Evolutionary conservation across 441 rosid genomes (phyloP).

Genomic region (Erodium texanum): DNA sequence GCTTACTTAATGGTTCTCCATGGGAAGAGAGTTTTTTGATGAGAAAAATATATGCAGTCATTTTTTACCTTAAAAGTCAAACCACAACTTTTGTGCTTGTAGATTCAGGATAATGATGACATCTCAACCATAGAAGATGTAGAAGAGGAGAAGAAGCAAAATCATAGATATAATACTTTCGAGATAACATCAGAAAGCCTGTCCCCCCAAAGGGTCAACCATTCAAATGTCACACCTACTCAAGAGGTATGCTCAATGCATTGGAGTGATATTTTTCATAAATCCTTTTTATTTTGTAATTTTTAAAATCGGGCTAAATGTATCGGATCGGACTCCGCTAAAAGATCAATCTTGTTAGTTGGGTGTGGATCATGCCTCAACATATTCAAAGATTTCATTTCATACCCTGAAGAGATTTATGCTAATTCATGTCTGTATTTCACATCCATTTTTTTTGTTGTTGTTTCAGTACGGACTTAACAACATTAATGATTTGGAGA

Average conservation of each 20-base stretch:
- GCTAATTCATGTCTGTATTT: slow-evolving; percentile 17
- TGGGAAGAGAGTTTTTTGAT: not conserved
- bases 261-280: slow-evolving; percentile 16
- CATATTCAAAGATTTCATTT: no score
- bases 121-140: slow-evolving; percentile 42
- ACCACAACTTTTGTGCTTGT: slow-evolving; percentile 24
- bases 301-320: not conserved
- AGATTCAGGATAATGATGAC: slow-evolving; percentile 68
- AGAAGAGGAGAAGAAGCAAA: slow-evolving; percentile 36
- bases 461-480: slow-evolving; percentile 56
- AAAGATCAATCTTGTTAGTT: no score
- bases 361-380: no score
- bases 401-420: not conserved
- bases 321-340: no score
- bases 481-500: slow-evolving; percentile 64
- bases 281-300: slow-evolving; percentile 1
- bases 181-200: no score
- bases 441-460: slow-evolving; percentile 12
- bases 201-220: slow-evolving; percentile 40
- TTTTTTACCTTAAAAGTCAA: slow-evolving; percentile 9
- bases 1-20: not conserved
- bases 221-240: slow-evolving; percentile 41
- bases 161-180: slow-evolving; percentile 14
- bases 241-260: slow-evolving; percentile 39
- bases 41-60: not conserved